Conservation (phyloP, 2,329 filamentous ascomycete species). For the Hypoxylon sp. region DNA sequence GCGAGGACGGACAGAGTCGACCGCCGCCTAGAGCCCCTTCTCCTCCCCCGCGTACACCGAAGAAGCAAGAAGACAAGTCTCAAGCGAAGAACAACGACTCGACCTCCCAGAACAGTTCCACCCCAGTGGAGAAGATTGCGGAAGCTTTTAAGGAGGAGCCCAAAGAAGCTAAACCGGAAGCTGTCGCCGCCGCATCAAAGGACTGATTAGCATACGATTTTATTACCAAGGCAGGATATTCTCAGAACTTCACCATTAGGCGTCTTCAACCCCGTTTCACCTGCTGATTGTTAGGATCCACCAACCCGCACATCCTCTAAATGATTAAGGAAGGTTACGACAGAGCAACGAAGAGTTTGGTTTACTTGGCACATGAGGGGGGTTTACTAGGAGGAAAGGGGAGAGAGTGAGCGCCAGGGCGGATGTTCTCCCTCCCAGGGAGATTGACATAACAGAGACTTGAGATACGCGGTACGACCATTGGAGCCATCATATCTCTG, state of each 20-base stretch:
- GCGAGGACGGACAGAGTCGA: conserved; percentile 48
- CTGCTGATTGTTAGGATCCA: conserved; percentile 38
- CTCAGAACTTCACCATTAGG: conserved; percentile 29
- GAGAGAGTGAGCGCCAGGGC: conserved; percentile 16
- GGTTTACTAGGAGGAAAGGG: conserved; percentile 35
- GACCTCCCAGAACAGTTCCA: conserved; percentile 46
- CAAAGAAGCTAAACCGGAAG: conserved; percentile 46
- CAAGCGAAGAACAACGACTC: conserved; percentile 45
- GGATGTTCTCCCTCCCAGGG: conserved; percentile 28
- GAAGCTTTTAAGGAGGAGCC: conserved; percentile 47
- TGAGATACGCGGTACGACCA: conserved; percentile 41
- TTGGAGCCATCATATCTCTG: conserved; percentile 15
- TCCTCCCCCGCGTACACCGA: conserved; percentile 50
- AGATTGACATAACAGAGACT: conserved; percentile 33
- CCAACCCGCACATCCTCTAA: conserved; percentile 35
- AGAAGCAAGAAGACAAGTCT: conserved; percentile 47
- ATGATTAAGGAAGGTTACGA: conserved; percentile 46
- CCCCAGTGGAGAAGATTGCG: conserved; percentile 41
- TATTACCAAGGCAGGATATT: conserved; percentile 34
- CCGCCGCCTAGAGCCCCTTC: conserved; percentile 53
- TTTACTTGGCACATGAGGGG: conserved; percentile 45
- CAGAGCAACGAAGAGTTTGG: conserved; percentile 45
- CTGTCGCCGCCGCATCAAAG: conserved; percentile 43
- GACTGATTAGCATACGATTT: conserved; percentile 42
- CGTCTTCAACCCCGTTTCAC: conserved; percentile 19